These are phyloP conservation scores for Phytophthora tubulina DNA, from an alignment of 352 stramenopile genomes.

Conservation along the genomic window DNA sequence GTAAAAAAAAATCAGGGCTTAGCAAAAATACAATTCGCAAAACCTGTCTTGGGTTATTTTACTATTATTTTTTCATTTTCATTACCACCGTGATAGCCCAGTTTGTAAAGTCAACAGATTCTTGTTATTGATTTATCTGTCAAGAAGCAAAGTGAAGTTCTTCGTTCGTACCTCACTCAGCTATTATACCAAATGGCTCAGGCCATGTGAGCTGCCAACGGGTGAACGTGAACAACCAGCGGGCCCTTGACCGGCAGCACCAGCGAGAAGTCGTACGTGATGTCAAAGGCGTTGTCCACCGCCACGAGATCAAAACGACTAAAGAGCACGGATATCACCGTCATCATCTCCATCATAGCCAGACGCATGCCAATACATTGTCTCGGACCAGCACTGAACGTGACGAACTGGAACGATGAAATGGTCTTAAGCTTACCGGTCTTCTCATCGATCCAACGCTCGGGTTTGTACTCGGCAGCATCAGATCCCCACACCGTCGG, in stretches of 20 bases:
- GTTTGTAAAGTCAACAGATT: not conserved
- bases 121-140: not conserved
- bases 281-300: constrained; percentile 33
- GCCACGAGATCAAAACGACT: constrained; percentile 55
- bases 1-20: too few relatives aligned
- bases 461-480: constrained; percentile 49
- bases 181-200: not conserved
- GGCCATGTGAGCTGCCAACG: constrained; percentile 19
- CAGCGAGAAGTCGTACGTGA: constrained; percentile 54
- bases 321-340: constrained; percentile 57
- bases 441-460: constrained; percentile 47
- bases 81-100: too few relatives aligned
- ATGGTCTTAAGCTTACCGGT: constrained; percentile 42
- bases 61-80: too few relatives aligned
- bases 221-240: constrained; percentile 31
- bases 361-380: constrained; percentile 49
- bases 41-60: too few relatives aligned
- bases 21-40: too few relatives aligned
- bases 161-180: constrained; percentile 3
- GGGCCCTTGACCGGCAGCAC: constrained; percentile 44
- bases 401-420: constrained; percentile 43
- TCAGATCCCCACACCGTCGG: constrained; percentile 56
- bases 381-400: constrained; percentile 44
- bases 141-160: not conserved
- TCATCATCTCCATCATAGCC: constrained; percentile 50